Evolutionary conservation across 768 basidiomycete species (phyloP), one percentile per base, ranked within the genome.

Genomic region (Tephrocybe sp.): DNA sequence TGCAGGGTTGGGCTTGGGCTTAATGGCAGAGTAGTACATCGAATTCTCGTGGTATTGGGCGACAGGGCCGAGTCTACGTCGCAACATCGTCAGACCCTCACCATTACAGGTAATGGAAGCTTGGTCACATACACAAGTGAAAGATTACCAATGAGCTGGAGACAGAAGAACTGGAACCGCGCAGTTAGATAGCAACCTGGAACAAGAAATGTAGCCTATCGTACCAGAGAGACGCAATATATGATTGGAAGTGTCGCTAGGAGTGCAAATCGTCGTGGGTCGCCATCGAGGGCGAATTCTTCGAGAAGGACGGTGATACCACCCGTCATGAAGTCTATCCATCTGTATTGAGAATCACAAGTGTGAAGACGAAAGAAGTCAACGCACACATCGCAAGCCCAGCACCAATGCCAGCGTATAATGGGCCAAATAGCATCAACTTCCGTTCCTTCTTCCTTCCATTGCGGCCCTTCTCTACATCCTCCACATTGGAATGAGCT

Each of bases 41-140:
- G 90, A 92, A 63, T 93, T 93, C 57, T 92, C 84, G 59, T 89
- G 84, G 59, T 85, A 90, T 58, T 93, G 91, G 1, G 86, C 79
- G 42, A 93, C 85, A 20, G 91, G 91, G n/a, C 91, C 91, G 50
- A 93, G 54, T 15, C 73, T 75, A 36, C 4, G 18, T 12, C 24
- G 15, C 26, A 10, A 9, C 15, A 8, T n/a, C 2, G 20, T 39
- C 18, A 39, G 38, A 36, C 34, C n/a, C 4, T 12, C 34, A 36
- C 15, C 18, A 12, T 21, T 20, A 5, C 38, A 36, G 34, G 2
- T 23, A 21, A 50, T 72, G 70, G 43, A 21, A n/a, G 20, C 17
- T 21, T 26, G 20, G 46, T 21, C 6, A 65, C 71, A 9, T 46
- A 73, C 72, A 84, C 76, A 59, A 86, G 78, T 17, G 77, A 78